phyloP scores from a whole-genome alignment of 2,329 filamentous ascomycete genomes.

The Pestalotiopsis sp. region DNA sequence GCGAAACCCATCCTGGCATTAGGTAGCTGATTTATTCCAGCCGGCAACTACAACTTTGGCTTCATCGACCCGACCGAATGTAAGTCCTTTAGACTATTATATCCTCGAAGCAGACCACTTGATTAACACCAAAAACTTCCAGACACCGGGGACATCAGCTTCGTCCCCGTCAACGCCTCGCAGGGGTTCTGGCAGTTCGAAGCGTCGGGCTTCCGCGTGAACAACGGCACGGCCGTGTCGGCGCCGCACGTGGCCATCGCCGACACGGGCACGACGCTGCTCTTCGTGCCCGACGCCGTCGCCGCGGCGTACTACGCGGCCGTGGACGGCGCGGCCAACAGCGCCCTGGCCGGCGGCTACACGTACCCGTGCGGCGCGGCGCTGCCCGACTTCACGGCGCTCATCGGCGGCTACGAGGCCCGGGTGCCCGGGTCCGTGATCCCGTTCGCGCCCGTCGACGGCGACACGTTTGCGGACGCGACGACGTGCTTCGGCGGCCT shows the following conservation, averaged over 20 bases:
- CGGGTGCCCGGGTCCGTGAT: slow-evolving; percentile 38
- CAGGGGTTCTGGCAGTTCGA: slow-evolving; percentile 68
- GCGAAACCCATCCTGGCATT: slow-evolving; percentile 3
- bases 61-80: slow-evolving; percentile 60
- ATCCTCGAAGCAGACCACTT: background rate
- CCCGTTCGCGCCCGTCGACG: slow-evolving; percentile 47
- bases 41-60: slow-evolving; percentile 39
- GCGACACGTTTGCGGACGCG: slow-evolving; percentile 52
- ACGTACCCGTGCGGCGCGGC: slow-evolving; percentile 55
- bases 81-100: slow-evolving; percentile 15
- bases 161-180: slow-evolving; percentile 55
- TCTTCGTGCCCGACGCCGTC: slow-evolving; percentile 55
- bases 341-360: slow-evolving; percentile 48
- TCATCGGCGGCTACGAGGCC: slow-evolving; percentile 27
- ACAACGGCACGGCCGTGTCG: slow-evolving; percentile 27
- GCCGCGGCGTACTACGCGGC: slow-evolving; percentile 60
- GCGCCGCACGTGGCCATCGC: slow-evolving; percentile 39
- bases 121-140: background rate
- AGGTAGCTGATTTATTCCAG: slow-evolving; percentile 17
- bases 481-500: slow-evolving; percentile 67
- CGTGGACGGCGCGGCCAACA: slow-evolving; percentile 51
- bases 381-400: slow-evolving; percentile 43
- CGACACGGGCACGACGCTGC: slow-evolving; percentile 69
- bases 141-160: slow-evolving; percentile 55
- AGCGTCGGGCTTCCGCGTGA: slow-evolving; percentile 56